Evolutionary conservation across 139 green algal genomes (phyloP).

Genomic region (Chlamydomonas incerta): DNA sequence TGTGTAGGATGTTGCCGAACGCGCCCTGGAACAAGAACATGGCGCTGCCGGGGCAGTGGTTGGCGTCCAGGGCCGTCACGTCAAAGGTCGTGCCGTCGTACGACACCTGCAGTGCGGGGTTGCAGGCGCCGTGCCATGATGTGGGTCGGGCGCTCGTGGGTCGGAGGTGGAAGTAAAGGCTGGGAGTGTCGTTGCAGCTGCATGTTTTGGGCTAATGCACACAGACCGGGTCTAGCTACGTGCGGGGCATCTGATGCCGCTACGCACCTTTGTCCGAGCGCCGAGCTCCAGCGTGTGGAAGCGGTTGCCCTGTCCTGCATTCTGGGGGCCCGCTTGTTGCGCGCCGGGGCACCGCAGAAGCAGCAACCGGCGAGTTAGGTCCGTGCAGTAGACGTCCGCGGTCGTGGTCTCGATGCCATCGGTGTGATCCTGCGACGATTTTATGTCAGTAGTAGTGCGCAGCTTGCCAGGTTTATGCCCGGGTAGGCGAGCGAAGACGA

Average conservation of each 20-base stretch:
- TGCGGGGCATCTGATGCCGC: too few species aligned
- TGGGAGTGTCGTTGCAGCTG: too few species aligned
- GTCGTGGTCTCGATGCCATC: slow-evolving; percentile 25
- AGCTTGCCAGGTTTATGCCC: too few species aligned
- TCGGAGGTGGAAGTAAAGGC: too few species aligned
- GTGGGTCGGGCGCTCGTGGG: too few species aligned
- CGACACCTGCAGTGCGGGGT: neutral
- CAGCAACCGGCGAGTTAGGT: slow-evolving; percentile 34
- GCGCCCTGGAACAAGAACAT: slow-evolving; percentile 59
- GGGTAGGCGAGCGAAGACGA: too few species aligned
- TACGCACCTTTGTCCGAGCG: neutral
- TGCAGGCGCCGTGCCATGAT: too few species aligned
- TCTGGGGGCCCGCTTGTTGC: too few species aligned
- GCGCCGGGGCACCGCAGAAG: slow-evolving; percentile 18
- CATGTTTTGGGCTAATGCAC: too few species aligned
- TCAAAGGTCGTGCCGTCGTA: neutral
- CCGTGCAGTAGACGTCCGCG: slow-evolving; percentile 41
- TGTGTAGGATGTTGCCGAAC: slow-evolving; percentile 56
- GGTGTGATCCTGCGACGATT: slow-evolving; percentile 53
- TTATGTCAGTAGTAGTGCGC: too few species aligned
- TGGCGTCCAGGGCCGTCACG: slow-evolving; percentile 46
- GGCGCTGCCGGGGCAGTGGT: slow-evolving; percentile 48
- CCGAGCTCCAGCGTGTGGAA: slow-evolving; percentile 23
- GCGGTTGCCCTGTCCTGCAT: neutral
- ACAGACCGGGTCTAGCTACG: too few species aligned